phyloP scores from a whole-genome alignment of 2,329 filamentous ascomycete genomes.

The Domatiomyces catenatus region DNA sequence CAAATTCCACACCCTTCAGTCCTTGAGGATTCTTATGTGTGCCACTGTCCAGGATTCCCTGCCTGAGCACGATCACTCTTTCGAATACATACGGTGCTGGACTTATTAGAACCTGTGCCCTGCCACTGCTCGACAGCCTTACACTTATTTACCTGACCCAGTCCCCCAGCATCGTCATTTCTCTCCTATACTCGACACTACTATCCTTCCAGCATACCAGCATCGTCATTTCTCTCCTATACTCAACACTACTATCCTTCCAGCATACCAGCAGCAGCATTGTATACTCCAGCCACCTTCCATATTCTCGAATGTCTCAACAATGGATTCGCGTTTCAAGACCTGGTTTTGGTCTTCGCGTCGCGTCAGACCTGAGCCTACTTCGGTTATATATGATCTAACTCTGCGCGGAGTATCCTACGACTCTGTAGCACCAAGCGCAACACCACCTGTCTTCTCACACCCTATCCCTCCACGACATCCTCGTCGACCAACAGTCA shows the following conservation, averaged over 20 bases:
- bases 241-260: not conserved
- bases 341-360: not conserved
- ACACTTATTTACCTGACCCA: not conserved
- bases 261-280: not conserved
- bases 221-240: not conserved
- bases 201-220: not conserved
- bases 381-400: constrained; percentile 4
- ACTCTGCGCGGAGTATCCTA: constrained; percentile 10
- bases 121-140: not conserved
- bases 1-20: not conserved
- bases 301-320: not conserved
- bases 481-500: not conserved
- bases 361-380: constrained; percentile 2
- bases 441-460: constrained; percentile 9
- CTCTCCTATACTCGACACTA: not conserved
- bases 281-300: not conserved
- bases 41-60: not conserved
- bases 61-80: not conserved
- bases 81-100: not conserved
- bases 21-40: not conserved
- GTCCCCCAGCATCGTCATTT: not conserved
- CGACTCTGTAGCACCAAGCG: constrained; percentile 5
- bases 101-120: not conserved
- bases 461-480: not conserved
- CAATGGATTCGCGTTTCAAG: constrained; percentile 1